phyloP scores from a whole-genome alignment of 164 flowering plant genomes.

The Nymphaea thermarum region DNA sequence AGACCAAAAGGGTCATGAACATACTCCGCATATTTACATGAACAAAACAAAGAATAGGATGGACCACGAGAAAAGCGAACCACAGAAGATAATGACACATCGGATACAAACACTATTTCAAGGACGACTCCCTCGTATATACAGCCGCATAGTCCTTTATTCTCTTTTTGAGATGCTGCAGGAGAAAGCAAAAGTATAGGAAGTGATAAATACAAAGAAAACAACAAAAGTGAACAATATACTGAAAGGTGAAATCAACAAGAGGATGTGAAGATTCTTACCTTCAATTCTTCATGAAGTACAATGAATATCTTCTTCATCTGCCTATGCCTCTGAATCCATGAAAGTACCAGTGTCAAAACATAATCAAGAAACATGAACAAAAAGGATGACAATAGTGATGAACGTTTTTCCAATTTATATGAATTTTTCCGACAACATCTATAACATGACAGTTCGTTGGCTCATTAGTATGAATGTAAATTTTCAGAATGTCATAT shows the following conservation, averaged over 20 bases:
- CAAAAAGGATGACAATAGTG: not conserved
- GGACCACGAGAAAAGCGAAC: no score
- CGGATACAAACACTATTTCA: no score
- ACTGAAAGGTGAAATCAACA: not conserved
- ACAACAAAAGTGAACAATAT: not conserved
- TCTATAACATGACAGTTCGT: no score
- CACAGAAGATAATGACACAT: no score
- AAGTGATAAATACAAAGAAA: not conserved
- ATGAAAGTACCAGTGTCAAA: not conserved
- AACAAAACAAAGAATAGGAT: no score
- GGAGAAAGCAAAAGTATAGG: not conserved
- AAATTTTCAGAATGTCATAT: no score
- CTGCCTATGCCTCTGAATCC: slow-evolving; percentile 64
- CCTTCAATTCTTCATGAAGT: slow-evolving; percentile 82
- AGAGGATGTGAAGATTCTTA: slow-evolving; percentile 8
- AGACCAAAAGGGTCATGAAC: no score
- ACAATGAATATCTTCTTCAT: slow-evolving; percentile 67
- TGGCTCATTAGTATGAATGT: no score
- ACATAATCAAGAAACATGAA: not conserved
- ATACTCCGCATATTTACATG: no score
- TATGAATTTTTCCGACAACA: no score
- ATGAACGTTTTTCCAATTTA: no score
- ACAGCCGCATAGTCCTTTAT: slow-evolving; percentile 7
- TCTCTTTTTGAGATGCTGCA: slow-evolving; percentile 12
- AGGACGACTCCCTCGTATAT: slow-evolving; percentile 5